Conservation (phyloP, 768 basidiomycete species). For the Kwoniella dendrophila region DNA sequence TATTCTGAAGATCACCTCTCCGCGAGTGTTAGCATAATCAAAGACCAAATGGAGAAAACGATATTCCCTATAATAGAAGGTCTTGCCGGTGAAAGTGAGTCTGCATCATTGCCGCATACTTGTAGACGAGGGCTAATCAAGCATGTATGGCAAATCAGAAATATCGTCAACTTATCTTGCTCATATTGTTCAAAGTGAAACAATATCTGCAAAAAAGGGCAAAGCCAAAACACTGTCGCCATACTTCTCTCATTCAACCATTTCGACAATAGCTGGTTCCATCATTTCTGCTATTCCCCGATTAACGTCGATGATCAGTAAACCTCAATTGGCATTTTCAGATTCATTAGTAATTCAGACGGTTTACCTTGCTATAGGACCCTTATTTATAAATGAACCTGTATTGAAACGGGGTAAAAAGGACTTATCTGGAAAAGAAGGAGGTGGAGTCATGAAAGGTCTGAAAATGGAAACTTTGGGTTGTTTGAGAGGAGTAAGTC, state of each 20-base stretch:
- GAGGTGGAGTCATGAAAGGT: constrained; percentile 77
- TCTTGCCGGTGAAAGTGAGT: constrained; percentile 40
- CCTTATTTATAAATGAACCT: constrained; percentile 84
- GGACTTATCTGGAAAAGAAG: constrained; percentile 63
- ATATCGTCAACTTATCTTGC: constrained; percentile 39
- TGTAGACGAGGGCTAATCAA: neutral
- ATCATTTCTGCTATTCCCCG: constrained; percentile 72
- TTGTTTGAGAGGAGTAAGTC: constrained; percentile 78
- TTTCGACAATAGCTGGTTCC: constrained; percentile 65
- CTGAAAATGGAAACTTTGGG: constrained; percentile 78
- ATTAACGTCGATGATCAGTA: constrained; percentile 72
- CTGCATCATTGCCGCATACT: neutral
- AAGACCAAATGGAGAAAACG: constrained; percentile 75
- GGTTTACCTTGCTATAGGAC: constrained; percentile 90
- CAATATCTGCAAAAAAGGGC: neutral
- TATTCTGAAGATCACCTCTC: constrained; percentile 94
- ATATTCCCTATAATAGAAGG: constrained; percentile 87
- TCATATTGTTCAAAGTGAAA: constrained; percentile 30
- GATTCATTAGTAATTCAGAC: constrained; percentile 89
- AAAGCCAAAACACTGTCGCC: constrained; percentile 27
- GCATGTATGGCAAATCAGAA: constrained; percentile 21
- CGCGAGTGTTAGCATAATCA: constrained; percentile 71
- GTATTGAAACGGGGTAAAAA: constrained; percentile 63
- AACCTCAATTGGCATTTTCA: constrained; percentile 73
- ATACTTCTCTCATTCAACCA: constrained; percentile 33